Evolutionary conservation across 768 basidiomycete genomes (phyloP).

Genomic region (Mycena kentingensis): DNA sequence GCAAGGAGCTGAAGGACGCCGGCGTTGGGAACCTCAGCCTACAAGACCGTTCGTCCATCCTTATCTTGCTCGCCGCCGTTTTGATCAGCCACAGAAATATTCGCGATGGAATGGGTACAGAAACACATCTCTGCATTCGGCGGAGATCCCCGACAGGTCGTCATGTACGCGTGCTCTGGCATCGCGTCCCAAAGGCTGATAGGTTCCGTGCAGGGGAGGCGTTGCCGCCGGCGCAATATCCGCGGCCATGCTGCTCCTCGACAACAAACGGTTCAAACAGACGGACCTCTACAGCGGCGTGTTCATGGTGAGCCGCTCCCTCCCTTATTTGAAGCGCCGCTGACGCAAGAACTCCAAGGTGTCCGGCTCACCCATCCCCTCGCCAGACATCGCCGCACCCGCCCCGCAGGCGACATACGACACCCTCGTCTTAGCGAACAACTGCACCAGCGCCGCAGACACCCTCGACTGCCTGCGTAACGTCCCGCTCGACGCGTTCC

Average conservation of each 20-base stretch:
- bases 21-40: constrained; percentile 52
- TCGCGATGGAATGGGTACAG: constrained; percentile 57
- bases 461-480: constrained; percentile 36
- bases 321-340: neutral
- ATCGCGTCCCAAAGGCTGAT: neutral
- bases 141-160: constrained; percentile 50
- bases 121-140: constrained; percentile 54
- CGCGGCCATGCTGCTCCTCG: neutral
- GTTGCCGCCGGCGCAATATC: constrained; percentile 14
- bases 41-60: constrained; percentile 44
- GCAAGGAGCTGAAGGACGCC: constrained; percentile 40
- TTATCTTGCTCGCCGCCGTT: neutral
- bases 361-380: neutral
- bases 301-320: constrained; percentile 7
- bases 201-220: constrained; percentile 2
- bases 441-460: constrained; percentile 29
- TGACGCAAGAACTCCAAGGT: neutral
- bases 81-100: constrained; percentile 34
- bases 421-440: constrained; percentile 6
- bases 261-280: constrained; percentile 11
- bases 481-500: constrained; percentile 32
- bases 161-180: constrained; percentile 33
- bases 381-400: neutral
- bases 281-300: constrained; percentile 5
- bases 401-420: constrained; percentile 5